Base-by-base conservation (phyloP, 129 eudicot species). In the Flaveria sonorensis region DNA sequence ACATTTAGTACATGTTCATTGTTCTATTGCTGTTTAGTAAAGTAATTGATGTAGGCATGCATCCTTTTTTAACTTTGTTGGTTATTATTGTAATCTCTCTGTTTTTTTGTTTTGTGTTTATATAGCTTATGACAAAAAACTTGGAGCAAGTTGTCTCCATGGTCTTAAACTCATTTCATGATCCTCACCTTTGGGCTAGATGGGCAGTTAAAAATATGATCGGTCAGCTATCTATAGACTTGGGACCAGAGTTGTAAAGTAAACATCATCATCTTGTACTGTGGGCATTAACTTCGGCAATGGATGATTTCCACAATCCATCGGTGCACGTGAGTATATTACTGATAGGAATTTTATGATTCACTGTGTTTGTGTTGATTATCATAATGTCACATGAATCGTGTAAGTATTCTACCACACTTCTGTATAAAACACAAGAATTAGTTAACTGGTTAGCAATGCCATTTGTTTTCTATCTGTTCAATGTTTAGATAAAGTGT, bases 181-280 rank as follows among this genome's bases (percentile, higher is more conserved):
- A 91, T 83, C 90, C 92, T 47, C 97, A 91, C 36, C 97, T 97
- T 51, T 96, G 98, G 62, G 98, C 87, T 51, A 83, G 98, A 62
- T 94, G 98, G 98, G 97, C 97, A 1, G 97, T 97, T 67, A 92
- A 91, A 45, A 94, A 94, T 86, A 96, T 96, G 68, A 78, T 94
- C 87, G 97, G 98, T 67, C 97, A 94, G 81, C 82, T 94, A 7
- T 94, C 97, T 59, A 94, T 97, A 21, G 98, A 94, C 67, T 81
- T 94, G 87, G 98, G 98, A 36, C 98, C 97, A 55, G 96, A 94
- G 59, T 84, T 94, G 87, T 97, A 94, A 86, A 83, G 71, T 19
- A 87, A 94, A 50, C 89, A 91, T 82, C 98, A 94, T 77, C 87
- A 89, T 39, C 85, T 74, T 30, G 96, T 89, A 64, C 84, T 94